Evolutionary conservation across 768 basidiomycete genomes (phyloP).

Genomic region (Xerocomellus chrysenteron): DNA sequence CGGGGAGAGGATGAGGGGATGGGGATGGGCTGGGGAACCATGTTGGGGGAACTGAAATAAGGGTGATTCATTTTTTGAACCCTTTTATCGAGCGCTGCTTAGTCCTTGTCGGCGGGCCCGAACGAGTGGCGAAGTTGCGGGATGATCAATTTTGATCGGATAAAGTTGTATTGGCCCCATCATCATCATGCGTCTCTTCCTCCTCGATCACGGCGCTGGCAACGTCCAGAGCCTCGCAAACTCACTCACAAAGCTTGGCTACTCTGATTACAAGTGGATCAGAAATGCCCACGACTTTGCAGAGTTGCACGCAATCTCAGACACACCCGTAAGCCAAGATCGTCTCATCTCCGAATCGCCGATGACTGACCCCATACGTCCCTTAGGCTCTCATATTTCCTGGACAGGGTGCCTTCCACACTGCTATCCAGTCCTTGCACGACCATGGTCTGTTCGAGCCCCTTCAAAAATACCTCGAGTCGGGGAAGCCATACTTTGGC

Average conservation of each 20-base stretch:
- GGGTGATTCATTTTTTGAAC: constrained; percentile 9
- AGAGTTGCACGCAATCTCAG: constrained; percentile 33
- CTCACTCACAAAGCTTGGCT: constrained; percentile 79
- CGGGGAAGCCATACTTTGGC: constrained; percentile 92
- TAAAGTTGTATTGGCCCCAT: background rate
- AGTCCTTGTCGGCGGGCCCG: background rate
- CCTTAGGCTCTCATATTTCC: constrained; percentile 91
- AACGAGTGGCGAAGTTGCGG: background rate
- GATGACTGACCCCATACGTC: constrained; percentile 9
- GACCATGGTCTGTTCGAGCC: constrained; percentile 76
- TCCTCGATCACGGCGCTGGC: constrained; percentile 96
- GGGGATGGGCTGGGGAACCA: constrained; percentile 47
- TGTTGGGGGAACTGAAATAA: constrained; percentile 28
- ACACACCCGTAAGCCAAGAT: constrained; percentile 62
- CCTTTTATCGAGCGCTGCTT: constrained; percentile 8
- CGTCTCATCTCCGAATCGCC: constrained; percentile 1
- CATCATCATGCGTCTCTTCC: constrained; percentile 59
- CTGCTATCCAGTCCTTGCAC: constrained; percentile 76
- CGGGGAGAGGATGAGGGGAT: constrained; percentile 35
- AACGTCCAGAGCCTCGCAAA: constrained; percentile 95
- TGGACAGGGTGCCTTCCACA: constrained; percentile 91
- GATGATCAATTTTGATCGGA: background rate
- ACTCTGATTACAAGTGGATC: constrained; percentile 84
- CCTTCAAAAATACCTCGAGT: constrained; percentile 75
- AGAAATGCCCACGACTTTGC: constrained; percentile 75